Percentiles rank a stretch among this genome's conserved stretches.
Evolutionary conservation across 2,329 filamentous ascomycete species (phyloP).

Genomic region (Microascus cirrosus): DNA sequence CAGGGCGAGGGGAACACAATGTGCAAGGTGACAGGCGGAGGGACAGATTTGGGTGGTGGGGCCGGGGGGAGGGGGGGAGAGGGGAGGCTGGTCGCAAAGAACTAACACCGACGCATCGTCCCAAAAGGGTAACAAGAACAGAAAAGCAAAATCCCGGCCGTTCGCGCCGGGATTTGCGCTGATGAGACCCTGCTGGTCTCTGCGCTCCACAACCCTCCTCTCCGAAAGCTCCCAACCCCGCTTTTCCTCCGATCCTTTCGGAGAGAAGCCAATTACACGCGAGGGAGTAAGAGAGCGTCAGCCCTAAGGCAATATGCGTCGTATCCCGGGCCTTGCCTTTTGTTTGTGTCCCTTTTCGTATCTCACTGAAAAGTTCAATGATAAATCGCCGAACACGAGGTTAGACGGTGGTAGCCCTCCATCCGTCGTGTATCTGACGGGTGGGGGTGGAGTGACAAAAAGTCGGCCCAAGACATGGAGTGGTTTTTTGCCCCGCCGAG

Average conservation of each 20-base stretch:
- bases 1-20: neutral
- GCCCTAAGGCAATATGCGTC: neutral
- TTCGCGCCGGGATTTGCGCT: too few relatives aligned
- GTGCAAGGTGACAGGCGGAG: neutral
- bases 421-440: too few relatives aligned
- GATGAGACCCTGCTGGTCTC: neutral
- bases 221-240: neutral
- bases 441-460: neutral
- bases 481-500: neutral
- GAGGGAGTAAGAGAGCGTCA: neutral
- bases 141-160: too few relatives aligned
- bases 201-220: neutral
- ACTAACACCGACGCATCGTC: too few relatives aligned
- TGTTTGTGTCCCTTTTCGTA: neutral
- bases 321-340: neutral
- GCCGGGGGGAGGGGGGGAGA: too few relatives aligned
- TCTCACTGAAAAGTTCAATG: too few relatives aligned
- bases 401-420: neutral
- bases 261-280: neutral
- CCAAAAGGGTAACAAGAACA: too few relatives aligned
- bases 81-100: too few relatives aligned
- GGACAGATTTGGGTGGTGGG: too few relatives aligned
- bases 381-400: neutral
- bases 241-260: neutral
- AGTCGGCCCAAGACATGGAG: neutral